A percentile compares a stretch with the other conserved stretches of the same genome.
phyloP scores from a whole-genome alignment of 306 rosid genomes.

The Casuarina cunninghamiana region DNA sequence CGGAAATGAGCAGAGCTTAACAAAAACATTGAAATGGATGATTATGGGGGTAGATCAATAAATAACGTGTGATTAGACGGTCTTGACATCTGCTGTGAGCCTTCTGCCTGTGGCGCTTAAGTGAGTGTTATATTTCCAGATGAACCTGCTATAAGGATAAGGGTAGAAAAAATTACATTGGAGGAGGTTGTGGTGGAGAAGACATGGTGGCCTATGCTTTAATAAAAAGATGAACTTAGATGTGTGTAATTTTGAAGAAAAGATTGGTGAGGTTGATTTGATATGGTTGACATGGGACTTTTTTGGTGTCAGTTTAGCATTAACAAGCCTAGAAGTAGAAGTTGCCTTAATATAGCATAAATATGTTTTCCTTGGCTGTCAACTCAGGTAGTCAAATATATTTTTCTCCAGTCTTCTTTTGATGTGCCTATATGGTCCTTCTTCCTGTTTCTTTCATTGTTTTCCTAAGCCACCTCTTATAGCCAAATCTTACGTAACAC shows the following conservation, averaged over 20 bases:
- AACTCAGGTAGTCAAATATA: not conserved
- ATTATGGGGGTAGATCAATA: too few relatives aligned
- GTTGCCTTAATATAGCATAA: not conserved
- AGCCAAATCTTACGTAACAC: not conserved
- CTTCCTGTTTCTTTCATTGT: not conserved
- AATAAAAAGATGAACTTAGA: not conserved
- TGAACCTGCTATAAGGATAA: constrained; percentile 16
- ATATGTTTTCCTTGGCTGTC: not conserved
- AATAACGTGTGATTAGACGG: too few relatives aligned
- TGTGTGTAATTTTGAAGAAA: constrained; percentile 17
- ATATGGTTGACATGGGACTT: constrained; percentile 1
- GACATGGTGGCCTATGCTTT: constrained; percentile 7
- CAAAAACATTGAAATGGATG: too few relatives aligned
- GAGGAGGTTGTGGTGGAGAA: not conserved
- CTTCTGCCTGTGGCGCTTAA: too few relatives aligned
- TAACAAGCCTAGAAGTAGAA: not conserved
- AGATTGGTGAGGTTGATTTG: constrained; percentile 19
- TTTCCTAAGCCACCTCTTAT: not conserved
- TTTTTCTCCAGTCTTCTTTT: not conserved
- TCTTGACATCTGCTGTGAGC: not conserved
- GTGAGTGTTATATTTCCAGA: not conserved
- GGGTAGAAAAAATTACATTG: not conserved
- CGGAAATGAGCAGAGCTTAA: too few relatives aligned
- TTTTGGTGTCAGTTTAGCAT: not conserved
- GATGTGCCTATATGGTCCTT: not conserved